phyloP scores from a whole-genome alignment of 108 stramenopile species.

The Pseudonitzschia multistriata region DNA sequence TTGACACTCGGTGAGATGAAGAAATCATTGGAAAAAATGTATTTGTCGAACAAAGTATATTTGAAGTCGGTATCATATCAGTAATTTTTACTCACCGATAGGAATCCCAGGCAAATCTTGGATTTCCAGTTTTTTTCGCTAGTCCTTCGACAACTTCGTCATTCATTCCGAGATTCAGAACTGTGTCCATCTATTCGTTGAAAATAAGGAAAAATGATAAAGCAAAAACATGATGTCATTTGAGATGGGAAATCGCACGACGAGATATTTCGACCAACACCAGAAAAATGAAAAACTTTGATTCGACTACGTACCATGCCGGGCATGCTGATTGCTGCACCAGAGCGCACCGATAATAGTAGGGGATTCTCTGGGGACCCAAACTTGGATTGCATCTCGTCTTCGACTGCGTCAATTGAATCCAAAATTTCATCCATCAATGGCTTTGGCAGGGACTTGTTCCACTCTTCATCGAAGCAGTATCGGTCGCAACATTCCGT shows the following conservation, averaged over 20 bases:
- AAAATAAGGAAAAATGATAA: conserved; percentile 16
- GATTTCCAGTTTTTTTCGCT: conserved; percentile 67
- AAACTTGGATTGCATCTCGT: conserved; percentile 56
- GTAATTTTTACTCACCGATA: conserved; percentile 44
- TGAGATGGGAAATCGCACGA: conserved; percentile 8
- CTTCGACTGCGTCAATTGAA: conserved; percentile 37
- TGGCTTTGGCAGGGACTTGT: conserved; percentile 40
- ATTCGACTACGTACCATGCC: conserved; percentile 75
- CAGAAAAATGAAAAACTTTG: not conserved
- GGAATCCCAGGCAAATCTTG: conserved; percentile 77
- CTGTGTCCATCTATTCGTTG: conserved; percentile 64
- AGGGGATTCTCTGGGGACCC: conserved; percentile 58
- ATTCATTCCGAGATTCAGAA: conserved; percentile 83
- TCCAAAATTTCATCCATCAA: conserved; percentile 44
- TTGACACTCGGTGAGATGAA: not conserved
- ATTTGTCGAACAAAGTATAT: not conserved
- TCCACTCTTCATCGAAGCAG: conserved; percentile 31
- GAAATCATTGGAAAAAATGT: not conserved
- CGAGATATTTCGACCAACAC: not conserved
- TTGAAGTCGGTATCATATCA: not conserved
- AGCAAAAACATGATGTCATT: not conserved
- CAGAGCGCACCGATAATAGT: conserved; percentile 60
- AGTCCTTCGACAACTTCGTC: conserved; percentile 73
- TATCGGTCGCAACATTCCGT: conserved; percentile 56
- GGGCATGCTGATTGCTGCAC: conserved; percentile 71